phyloP scores from a whole-genome alignment of 2,329 filamentous ascomycete species.

The Pseudogymnoascus sp. region DNA sequence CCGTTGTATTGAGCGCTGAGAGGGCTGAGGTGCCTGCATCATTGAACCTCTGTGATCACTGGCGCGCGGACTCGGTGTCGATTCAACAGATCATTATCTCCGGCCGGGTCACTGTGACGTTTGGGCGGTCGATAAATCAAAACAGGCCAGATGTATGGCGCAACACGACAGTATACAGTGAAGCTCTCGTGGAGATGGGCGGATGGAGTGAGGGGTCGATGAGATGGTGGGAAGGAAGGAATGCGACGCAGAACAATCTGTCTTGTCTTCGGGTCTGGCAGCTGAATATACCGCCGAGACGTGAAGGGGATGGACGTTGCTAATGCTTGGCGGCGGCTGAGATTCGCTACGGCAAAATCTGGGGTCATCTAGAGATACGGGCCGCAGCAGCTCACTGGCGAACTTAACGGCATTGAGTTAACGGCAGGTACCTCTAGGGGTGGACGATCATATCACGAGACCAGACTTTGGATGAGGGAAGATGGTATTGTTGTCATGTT shows the following conservation, averaged over 20 bases:
- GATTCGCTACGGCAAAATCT: conserved; percentile 5
- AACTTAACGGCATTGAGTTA: conserved; percentile 6
- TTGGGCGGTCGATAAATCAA: not conserved
- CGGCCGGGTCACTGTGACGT: not conserved
- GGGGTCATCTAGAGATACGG: conserved; percentile 1
- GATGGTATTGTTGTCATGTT: not conserved
- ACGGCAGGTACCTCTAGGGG: not conserved
- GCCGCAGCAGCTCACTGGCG: conserved; percentile 1
- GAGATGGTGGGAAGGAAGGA: not conserved
- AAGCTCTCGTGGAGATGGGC: not conserved
- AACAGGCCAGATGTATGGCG: not conserved
- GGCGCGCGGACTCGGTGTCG: not conserved
- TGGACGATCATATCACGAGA: conserved; percentile 7
- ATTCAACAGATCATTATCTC: conserved; percentile 7
- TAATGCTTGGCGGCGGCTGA: conserved; percentile 9
- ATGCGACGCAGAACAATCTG: conserved; percentile 1
- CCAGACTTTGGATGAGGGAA: not conserved
- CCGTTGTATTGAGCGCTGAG: conserved; percentile 49
- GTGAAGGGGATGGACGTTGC: conserved; percentile 5
- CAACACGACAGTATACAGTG: not conserved
- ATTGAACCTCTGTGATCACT: conserved; percentile 16
- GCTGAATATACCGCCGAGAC: not conserved
- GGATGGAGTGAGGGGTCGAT: not conserved
- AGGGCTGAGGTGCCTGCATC: conserved; percentile 45
- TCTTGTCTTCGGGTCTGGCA: not conserved